A percentile compares a stretch with the other conserved stretches of the same genome.
These are phyloP conservation scores for Colletotrichum aenigma DNA, from an alignment of 2,329 filamentous ascomycete genomes.

Conservation along the genomic window DNA sequence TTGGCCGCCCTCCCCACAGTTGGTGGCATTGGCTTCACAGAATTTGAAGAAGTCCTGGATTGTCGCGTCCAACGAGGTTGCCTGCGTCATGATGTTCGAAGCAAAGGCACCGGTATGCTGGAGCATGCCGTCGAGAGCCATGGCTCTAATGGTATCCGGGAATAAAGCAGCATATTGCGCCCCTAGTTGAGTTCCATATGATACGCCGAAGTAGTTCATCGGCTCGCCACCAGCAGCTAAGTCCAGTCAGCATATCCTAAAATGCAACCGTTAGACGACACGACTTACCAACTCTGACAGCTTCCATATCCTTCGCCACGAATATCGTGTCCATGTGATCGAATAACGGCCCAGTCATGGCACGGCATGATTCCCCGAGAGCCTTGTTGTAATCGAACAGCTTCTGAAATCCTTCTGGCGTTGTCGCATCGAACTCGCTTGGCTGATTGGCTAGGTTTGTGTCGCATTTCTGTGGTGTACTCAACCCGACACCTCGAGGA, in stretches of 20 bases:
- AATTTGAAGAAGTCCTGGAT: conserved; percentile 12
- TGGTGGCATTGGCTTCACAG: background rate
- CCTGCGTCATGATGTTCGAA: conserved; percentile 12
- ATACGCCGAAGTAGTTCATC: conserved; percentile 10
- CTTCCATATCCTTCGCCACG: conserved; percentile 14
- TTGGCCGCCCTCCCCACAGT: conserved; percentile 1
- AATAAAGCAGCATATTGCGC: conserved; percentile 8
- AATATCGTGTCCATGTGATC: conserved; percentile 6
- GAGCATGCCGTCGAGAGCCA: conserved; percentile 13
- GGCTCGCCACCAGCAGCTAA: background rate
- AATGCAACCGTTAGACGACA: too few species aligned
- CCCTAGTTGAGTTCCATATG: conserved; percentile 9
- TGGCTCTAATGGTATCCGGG: background rate
- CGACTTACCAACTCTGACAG: background rate
- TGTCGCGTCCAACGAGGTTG: conserved; percentile 11
- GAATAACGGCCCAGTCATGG: background rate
- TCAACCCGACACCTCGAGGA: background rate
- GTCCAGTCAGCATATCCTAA: background rate
- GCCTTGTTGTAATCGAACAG: conserved; percentile 8
- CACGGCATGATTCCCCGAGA: conserved; percentile 5
- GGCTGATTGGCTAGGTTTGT: background rate
- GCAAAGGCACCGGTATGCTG: conserved; percentile 11
- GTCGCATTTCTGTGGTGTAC: conserved; percentile 1
- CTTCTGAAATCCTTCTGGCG: conserved; percentile 3
- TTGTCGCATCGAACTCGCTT: conserved; percentile 10